Evolutionary conservation across 2,329 filamentous ascomycete species (phyloP).

Genomic region (Truncatella angustata): DNA sequence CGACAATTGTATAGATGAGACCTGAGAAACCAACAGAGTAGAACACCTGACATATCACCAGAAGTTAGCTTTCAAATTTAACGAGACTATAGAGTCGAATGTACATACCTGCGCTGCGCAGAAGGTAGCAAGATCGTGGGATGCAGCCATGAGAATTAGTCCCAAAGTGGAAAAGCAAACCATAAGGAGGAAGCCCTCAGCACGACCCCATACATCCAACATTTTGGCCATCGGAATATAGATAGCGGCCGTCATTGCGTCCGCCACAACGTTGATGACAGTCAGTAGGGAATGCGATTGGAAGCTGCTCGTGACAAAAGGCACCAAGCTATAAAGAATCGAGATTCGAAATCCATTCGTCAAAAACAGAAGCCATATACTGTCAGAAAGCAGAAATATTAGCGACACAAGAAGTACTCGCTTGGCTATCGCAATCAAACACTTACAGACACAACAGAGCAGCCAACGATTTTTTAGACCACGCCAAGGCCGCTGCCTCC

Average conservation of each 20-base stretch:
- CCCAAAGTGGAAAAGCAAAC: conserved; percentile 40
- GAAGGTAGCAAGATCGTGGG: conserved; percentile 31
- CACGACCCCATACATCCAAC: conserved; percentile 57
- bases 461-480: conserved; percentile 35
- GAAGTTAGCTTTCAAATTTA: background rate
- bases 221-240: conserved; percentile 59
- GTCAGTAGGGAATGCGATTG: conserved; percentile 42
- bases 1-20: conserved; percentile 54
- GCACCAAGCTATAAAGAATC: conserved; percentile 30
- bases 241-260: conserved; percentile 47
- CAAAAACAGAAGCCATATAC: conserved; percentile 40
- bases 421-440: background rate
- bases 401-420: background rate
- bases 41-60: conserved; percentile 46
- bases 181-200: conserved; percentile 52
- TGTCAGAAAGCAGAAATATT: too few relatives aligned
- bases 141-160: conserved; percentile 60
- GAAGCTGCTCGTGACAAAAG: conserved; percentile 40
- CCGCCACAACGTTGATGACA: conserved; percentile 44
- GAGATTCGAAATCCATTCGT: conserved; percentile 37
- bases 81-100: too few relatives aligned
- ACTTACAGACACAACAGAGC: conserved; percentile 39
- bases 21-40: conserved; percentile 57
- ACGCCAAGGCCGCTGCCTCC: conserved; percentile 41
- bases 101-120: conserved; percentile 40